Evolutionary conservation across 2,329 filamentous ascomycete genomes (phyloP), one percentile per base, ranked within the genome.

Genomic region (Cladophialophora psammophila): DNA sequence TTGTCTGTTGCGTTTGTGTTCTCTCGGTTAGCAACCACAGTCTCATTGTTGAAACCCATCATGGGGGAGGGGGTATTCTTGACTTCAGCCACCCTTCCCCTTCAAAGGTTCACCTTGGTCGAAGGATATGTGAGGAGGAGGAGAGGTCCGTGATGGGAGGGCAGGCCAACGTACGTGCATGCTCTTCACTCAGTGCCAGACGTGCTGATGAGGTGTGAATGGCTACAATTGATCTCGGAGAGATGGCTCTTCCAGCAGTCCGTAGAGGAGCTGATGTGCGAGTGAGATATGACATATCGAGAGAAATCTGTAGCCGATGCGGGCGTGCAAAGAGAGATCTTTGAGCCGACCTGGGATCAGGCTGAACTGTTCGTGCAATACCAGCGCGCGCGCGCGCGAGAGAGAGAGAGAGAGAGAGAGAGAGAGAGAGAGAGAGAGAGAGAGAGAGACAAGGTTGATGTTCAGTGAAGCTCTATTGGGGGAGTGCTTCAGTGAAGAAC

Each of bases 201-300:
- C 69, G 66, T 35, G 55, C 60, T 35, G 69, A 64, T 35, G 69
- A 68, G 13, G 65, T 65, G 35, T 72, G 69, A 18, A 72, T 65
- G 10, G 67, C 42, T 26, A 69, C 66, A 32, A 63, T 63, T 34
- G 69, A 61, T 40, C 58, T 60, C 20, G 40, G 40, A 35, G 61
- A 36, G 32, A 69, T 12, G 18, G 54, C 34, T 63, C 60, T 65
- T 42, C 54, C 52, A 35, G 63, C 56, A 40, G 57, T 63, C 31
- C 65, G 67, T 34, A 69, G 55, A 18, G 69, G 55, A 32, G 45
- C 59, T 12, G 66, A 57, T 34, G 64, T 45, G 7, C 69, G 65
- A 31, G 62, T 53, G 36, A 71, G 64, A 60, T 57, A 69, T 32
- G 69, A 68, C 69, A 71, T 71, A 26, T 18, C 64, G 64, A 58